Evolutionary conservation across 805 yeast genomes (phyloP).

Genomic region (Candida berthetii): DNA sequence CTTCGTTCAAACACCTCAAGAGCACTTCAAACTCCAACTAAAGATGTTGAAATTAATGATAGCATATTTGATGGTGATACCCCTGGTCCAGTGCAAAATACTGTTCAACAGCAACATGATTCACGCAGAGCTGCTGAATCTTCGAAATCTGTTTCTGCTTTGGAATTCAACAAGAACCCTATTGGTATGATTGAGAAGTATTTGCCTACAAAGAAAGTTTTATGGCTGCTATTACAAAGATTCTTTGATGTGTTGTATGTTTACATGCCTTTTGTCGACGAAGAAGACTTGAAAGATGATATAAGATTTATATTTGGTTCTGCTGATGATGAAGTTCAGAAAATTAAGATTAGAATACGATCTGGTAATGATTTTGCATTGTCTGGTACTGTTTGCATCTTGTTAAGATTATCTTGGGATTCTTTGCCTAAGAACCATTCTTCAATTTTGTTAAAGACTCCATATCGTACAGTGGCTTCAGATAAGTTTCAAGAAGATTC

Average conservation of each 20-base stretch:
- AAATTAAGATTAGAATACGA: constrained; percentile 23
- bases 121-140: background rate
- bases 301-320: constrained; percentile 39
- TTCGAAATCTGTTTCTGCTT: constrained; percentile 6
- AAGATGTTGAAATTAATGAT: background rate
- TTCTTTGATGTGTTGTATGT: constrained; percentile 57
- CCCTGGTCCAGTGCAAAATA: background rate
- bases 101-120: background rate
- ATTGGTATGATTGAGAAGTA: constrained; percentile 29
- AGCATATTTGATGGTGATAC: background rate
- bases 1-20: background rate
- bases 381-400: constrained; percentile 45
- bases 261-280: constrained; percentile 63
- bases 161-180: constrained; percentile 21
- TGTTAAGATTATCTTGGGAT: constrained; percentile 49
- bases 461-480: constrained; percentile 1
- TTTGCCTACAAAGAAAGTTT: constrained; percentile 48
- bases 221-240: constrained; percentile 51
- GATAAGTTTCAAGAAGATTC: constrained; percentile 15
- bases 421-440: constrained; percentile 39
- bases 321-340: constrained; percentile 21
- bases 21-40: background rate
- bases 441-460: constrained; percentile 9
- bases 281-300: constrained; percentile 38
- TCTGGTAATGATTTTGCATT: constrained; percentile 36